These are phyloP conservation scores for Metschnikowia lachancei DNA, from an alignment of 805 yeast genomes.

Conservation along the genomic window DNA sequence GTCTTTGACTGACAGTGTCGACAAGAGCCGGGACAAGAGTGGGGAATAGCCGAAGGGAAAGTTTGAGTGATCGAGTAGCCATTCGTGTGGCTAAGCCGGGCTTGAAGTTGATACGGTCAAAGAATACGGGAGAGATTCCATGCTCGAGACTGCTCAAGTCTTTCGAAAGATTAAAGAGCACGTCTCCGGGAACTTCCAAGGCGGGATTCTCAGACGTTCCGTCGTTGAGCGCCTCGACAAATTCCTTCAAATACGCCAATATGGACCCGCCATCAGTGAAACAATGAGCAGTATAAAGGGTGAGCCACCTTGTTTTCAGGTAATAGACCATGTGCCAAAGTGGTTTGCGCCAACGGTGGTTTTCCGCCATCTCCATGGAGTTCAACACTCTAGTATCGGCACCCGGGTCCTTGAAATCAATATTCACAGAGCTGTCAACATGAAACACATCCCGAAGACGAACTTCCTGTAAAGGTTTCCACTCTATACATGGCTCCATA, in stretches of 20 bases:
- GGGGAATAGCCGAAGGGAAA: not conserved
- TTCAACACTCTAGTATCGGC: not conserved
- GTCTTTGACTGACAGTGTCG: conserved; percentile 3
- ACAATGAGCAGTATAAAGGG: conserved; percentile 2
- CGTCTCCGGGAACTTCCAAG: too few relatives aligned
- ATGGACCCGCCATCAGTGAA: conserved; percentile 10
- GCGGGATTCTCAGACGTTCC: not conserved
- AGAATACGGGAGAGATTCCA: conserved; percentile 2
- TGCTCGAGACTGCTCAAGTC: conserved; percentile 3
- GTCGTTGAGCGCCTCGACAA: conserved; percentile 5
- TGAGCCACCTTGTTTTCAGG: conserved; percentile 4
- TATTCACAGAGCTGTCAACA: not conserved
- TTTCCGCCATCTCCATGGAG: not conserved
- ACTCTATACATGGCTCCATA: not conserved
- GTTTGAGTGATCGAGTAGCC: not conserved
- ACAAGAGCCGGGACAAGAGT: not conserved
- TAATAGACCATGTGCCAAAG: conserved; percentile 6
- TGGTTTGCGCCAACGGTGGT: not conserved
- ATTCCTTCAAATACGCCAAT: conserved; percentile 8
- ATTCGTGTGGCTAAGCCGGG: not conserved
- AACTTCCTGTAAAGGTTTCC: conserved; percentile 5
- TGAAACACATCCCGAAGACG: conserved; percentile 5
- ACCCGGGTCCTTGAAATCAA: not conserved
- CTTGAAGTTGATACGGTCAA: not conserved
- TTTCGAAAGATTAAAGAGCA: not conserved